phyloP scores from a whole-genome alignment of 805 yeast genomes.

The Hanseniaspora lachancei region DNA sequence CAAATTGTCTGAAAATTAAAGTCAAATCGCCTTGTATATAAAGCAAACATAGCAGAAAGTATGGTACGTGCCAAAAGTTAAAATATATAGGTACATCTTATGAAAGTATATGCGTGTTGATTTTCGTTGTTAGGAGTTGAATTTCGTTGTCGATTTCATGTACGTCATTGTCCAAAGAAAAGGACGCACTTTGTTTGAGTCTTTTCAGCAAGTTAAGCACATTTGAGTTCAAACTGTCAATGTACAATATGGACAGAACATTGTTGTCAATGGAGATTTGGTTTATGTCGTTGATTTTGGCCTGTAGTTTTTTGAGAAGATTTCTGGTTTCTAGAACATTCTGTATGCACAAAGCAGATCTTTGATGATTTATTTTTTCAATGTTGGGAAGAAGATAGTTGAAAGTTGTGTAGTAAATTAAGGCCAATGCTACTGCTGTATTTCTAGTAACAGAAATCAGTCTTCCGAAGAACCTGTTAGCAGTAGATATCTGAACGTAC shows the following conservation, averaged over 20 bases:
- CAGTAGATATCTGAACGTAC: background rate
- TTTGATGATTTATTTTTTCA: background rate
- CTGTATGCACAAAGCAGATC: background rate
- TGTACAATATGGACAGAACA: background rate
- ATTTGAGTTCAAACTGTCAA: background rate
- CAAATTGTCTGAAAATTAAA: too few species aligned
- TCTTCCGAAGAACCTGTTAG: background rate
- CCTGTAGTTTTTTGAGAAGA: background rate
- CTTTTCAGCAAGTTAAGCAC: background rate
- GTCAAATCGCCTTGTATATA: too few species aligned
- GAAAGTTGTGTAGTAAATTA: constrained; percentile 5
- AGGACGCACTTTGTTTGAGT: background rate
- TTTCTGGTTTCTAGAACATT: background rate
- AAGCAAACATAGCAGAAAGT: too few species aligned
- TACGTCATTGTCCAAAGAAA: background rate
- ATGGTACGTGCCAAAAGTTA: too few species aligned
- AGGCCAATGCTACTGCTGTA: background rate
- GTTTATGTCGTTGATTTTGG: background rate
- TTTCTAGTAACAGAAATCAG: background rate
- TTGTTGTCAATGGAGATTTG: background rate
- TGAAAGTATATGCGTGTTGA: background rate
- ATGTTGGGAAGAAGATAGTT: constrained; percentile 3
- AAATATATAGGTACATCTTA: background rate
- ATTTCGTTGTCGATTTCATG: background rate
- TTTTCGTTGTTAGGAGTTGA: background rate